These are phyloP conservation scores for Coemansia umbellata DNA, from an alignment of 192 early-diverging fungal species.

Conservation along the genomic window DNA sequence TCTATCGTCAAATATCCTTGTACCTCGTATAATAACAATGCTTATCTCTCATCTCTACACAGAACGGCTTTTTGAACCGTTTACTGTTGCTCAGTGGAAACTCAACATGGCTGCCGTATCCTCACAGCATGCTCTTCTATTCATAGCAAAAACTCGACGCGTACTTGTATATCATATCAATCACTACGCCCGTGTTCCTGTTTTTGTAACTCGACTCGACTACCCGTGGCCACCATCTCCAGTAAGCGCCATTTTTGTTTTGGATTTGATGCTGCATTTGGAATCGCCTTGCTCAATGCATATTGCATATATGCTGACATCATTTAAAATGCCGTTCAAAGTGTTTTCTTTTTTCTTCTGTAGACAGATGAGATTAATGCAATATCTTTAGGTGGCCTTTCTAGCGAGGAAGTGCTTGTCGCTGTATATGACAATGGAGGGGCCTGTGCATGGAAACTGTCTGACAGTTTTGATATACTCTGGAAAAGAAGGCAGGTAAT, in stretches of 20 bases:
- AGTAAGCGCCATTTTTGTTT: neutral
- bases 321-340: no score
- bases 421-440: conserved; percentile 40
- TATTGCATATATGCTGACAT: no score
- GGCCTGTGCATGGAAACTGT: conserved; percentile 16
- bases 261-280: no score
- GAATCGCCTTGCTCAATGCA: no score
- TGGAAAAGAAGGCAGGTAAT: conserved; percentile 28
- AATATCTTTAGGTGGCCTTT: conserved; percentile 13
- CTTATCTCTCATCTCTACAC: conserved; percentile 18
- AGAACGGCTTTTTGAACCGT: conserved; percentile 13
- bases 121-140: conserved; percentile 9
- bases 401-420: conserved; percentile 12
- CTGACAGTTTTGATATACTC: conserved; percentile 9
- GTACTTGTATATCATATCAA: conserved; percentile 17
- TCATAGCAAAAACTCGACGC: conserved; percentile 16
- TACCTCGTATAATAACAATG: conserved; percentile 11
- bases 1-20: no score
- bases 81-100: conserved; percentile 8
- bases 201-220: neutral
- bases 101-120: conserved; percentile 40
- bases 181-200: conserved; percentile 20
- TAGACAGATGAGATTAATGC: conserved; percentile 40
- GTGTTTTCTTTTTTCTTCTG: neutral
- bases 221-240: conserved; percentile 11